These are phyloP conservation scores for Pseudophaeomoniella oleicola DNA, from an alignment of 2,329 filamentous ascomycete species.

Conservation along the genomic window DNA sequence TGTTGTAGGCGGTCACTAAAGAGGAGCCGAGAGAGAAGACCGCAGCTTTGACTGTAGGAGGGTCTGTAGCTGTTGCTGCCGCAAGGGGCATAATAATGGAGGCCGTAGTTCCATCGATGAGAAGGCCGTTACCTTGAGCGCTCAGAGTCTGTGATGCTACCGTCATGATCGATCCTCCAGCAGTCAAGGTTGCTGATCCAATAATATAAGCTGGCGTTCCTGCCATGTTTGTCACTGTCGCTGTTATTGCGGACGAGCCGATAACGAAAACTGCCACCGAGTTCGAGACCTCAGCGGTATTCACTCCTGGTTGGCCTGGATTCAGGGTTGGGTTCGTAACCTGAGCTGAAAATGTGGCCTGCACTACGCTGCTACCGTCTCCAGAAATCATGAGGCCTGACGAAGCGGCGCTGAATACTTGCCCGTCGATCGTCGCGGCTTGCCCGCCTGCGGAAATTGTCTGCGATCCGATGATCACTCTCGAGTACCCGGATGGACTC, in stretches of 20 bases:
- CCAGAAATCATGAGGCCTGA: neutral
- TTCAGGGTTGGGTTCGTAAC: neutral
- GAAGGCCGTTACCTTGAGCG: neutral
- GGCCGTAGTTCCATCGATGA: neutral
- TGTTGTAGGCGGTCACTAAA: neutral
- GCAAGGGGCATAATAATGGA: neutral
- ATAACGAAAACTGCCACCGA: neutral
- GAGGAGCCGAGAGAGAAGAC: neutral
- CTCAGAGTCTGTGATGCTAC: neutral
- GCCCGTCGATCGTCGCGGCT: neutral
- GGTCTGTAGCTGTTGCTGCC: neutral
- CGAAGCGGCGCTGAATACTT: neutral
- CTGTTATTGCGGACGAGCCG: neutral
- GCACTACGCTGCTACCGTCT: neutral
- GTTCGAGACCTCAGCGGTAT: neutral
- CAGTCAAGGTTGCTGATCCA: neutral
- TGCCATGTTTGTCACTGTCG: neutral
- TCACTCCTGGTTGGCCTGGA: neutral
- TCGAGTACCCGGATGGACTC: neutral
- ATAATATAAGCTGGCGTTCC: neutral
- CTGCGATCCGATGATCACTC: neutral
- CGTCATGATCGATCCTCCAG: neutral
- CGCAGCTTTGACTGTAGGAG: neutral
- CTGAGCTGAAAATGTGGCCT: neutral
- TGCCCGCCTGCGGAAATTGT: neutral